Evolutionary conservation across 257 asterid genomes (phyloP).

Genomic region (Gentiana straminea): DNA sequence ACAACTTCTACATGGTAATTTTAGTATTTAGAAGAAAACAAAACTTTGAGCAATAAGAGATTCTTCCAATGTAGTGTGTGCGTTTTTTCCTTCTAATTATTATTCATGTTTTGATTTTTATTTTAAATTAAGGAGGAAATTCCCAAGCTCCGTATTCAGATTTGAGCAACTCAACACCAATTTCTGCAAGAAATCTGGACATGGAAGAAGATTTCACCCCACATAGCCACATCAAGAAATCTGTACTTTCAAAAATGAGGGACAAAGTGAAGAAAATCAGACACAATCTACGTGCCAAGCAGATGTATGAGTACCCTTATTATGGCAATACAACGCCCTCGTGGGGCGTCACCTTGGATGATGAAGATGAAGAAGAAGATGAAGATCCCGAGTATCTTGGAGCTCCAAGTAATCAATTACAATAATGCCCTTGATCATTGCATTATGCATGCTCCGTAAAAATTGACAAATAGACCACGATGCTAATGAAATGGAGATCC

Average conservation of each 20-base stretch:
- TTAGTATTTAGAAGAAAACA: too few species aligned
- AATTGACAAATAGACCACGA: too few species aligned
- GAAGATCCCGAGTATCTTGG: constrained; percentile 89
- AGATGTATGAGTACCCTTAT: constrained; percentile 22
- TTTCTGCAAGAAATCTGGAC: constrained; percentile 18
- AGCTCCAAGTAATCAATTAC: constrained; percentile 66
- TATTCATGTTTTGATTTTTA: neutral
- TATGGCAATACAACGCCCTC: constrained; percentile 23
- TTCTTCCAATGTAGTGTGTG: too few species aligned
- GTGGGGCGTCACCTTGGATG: constrained; percentile 36
- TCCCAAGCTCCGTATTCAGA: constrained; percentile 15
- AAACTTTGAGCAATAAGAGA: too few species aligned
- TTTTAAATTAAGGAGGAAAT: neutral
- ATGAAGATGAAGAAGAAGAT: constrained; percentile 27
- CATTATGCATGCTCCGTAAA: too few species aligned
- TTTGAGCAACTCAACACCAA: constrained; percentile 29
- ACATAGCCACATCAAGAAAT: constrained; percentile 31
- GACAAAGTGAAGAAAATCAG: constrained; percentile 73
- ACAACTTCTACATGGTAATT: constrained; percentile 51
- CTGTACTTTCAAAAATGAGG: constrained; percentile 64
- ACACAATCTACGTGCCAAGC: constrained; percentile 47
- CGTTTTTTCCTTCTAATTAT: too few species aligned
- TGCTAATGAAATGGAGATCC: too few species aligned
- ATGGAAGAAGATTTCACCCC: constrained; percentile 39
- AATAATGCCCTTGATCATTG: neutral